Conservation (phyloP, 768 basidiomycete genomes). For the Gymnopilus dilepis region DNA sequence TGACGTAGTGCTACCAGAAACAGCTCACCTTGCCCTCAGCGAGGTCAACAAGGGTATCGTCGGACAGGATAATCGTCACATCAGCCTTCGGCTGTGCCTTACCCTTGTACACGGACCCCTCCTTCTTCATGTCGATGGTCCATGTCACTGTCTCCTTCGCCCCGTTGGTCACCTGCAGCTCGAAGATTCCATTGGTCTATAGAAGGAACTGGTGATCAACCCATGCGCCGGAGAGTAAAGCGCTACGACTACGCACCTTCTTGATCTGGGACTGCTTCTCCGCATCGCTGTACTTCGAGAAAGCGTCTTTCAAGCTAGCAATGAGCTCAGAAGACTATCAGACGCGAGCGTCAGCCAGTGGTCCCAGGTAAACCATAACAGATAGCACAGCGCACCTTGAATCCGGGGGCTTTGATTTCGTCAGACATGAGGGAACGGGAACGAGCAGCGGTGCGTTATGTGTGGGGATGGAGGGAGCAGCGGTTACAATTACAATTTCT, state of each 20-base stretch:
- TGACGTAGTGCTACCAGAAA: background rate
- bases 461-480: conserved; percentile 11
- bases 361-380: background rate
- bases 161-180: conserved; percentile 78
- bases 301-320: conserved; percentile 52
- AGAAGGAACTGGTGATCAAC: conserved; percentile 2
- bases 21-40: conserved; percentile 70
- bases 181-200: conserved; percentile 88
- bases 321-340: conserved; percentile 72
- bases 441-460: conserved; percentile 12
- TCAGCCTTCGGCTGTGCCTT: conserved; percentile 75
- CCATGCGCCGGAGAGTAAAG: background rate
- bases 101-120: conserved; percentile 78
- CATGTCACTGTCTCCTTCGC: conserved; percentile 75
- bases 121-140: conserved; percentile 95
- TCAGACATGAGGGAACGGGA: conserved; percentile 56
- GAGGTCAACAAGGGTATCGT: conserved; percentile 76
- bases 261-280: conserved; percentile 76
- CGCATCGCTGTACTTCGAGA: conserved; percentile 57
- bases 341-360: background rate
- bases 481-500: conserved; percentile 10
- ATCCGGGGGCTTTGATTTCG: conserved; percentile 74
- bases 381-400: conserved; percentile 53
- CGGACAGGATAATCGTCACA: conserved; percentile 79
- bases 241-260: conserved; percentile 52